Evolutionary conservation across 495 filamentous ascomycete species (phyloP).

Genomic region (Daldinia concentrica): DNA sequence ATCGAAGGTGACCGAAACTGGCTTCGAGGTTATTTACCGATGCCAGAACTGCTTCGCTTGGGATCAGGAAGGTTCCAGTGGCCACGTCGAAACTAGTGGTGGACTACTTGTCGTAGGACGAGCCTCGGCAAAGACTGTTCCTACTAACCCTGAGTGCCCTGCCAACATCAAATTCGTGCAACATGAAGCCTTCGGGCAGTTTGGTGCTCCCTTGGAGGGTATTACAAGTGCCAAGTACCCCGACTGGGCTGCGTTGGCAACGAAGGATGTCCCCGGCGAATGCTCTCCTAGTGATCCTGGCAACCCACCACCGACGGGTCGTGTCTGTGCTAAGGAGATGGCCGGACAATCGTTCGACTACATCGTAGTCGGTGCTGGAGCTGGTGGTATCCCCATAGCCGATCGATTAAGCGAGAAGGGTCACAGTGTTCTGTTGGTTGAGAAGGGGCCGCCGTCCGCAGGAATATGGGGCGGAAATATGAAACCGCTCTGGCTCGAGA

Average conservation of each 20-base stretch:
- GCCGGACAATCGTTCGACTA: conserved; percentile 67
- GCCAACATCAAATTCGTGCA: conserved; percentile 49
- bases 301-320: conserved; percentile 28
- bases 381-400: conserved; percentile 71
- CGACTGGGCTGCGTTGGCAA: conserved; percentile 58
- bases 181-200: conserved; percentile 57
- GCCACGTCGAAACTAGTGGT: conserved; percentile 48
- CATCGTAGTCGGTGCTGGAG: conserved; percentile 72
- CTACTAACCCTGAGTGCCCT: conserved; percentile 49
- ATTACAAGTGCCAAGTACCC: conserved; percentile 59
- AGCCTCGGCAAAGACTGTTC: conserved; percentile 49
- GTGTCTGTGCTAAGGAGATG: conserved; percentile 51
- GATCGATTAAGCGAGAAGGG: conserved; percentile 77
- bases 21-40: conserved; percentile 68
- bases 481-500: conserved; percentile 71
- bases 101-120: conserved; percentile 57
- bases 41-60: conserved; percentile 72
- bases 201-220: conserved; percentile 52
- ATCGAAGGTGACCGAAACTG: conserved; percentile 58
- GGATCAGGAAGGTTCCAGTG: conserved; percentile 60
- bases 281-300: conserved; percentile 43
- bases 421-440: conserved; percentile 81
- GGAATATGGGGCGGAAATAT: conserved; percentile 66
- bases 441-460: conserved; percentile 73
- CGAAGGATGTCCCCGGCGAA: conserved; percentile 47